Base-by-base conservation (phyloP, 2,329 filamentous ascomycete species). In the Aspergillus amoenus region DNA sequence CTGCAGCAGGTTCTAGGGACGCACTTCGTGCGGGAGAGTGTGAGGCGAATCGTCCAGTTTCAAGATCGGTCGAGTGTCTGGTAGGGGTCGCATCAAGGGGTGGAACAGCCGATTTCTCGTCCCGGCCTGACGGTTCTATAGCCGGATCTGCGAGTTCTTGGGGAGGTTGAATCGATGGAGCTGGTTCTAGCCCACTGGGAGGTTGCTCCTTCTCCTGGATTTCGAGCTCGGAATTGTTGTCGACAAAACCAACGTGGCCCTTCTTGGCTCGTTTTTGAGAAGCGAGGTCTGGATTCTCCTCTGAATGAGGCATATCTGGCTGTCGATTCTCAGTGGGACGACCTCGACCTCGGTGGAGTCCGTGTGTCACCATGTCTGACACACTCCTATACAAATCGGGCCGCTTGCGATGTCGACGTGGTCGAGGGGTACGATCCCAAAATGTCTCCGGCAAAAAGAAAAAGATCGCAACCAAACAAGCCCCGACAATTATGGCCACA, bases 381-480 rank as follows among this genome's bases (percentile, higher is more conserved):
- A 77, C 66, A 30, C 68, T 76, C 6, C 71, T 69, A 22, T 70
- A 67, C 22, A 69, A 54, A 22, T 65, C 64, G 4, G 74, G 73
- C 52, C 74, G 70, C 65, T 76, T 76, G 32, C 61, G 63, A 11
- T 68, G 60, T 58, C 76, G 76, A 32, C 82, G 78, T 18, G 74
- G 73, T 30, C 77, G 75, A 8, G 93, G 92, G 2, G 88, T 88
- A 47, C 93, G 82, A 72, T 97, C 92, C 93, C 93, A 97, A 64
- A 96, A 97, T 0, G 92, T 96, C 76, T 97, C 93, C 0, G 93
- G 93, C 0, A 96, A 90, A 66, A 96, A 96, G 58, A 97, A 81
- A 71, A 96, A 96, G 1, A 97, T 80, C 3, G 96, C 76, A 18
- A 84, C 71, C 39, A 87, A 82, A 58, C 86, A 87, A 47, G 90